Percentiles rank a stretch among this genome's conserved stretches.
phyloP scores from a whole-genome alignment of 2,329 filamentous ascomycete genomes.

The Colletotrichum paranaense region DNA sequence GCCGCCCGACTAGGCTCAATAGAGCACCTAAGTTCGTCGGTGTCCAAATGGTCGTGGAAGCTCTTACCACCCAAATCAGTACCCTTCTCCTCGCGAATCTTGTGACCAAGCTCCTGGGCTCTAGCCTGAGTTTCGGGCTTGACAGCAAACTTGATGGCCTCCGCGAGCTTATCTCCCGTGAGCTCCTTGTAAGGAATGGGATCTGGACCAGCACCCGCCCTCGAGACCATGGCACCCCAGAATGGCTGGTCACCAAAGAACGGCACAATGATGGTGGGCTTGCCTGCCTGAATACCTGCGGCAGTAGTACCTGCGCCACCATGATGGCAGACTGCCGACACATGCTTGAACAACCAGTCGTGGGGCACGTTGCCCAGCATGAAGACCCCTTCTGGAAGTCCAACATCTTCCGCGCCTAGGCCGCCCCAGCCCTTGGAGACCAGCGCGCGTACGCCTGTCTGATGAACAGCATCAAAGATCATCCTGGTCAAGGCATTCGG shows the following conservation, averaged over 20 bases:
- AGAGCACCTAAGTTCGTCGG: conserved; percentile 76
- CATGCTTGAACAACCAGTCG: conserved; percentile 87
- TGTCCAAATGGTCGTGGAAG: conserved; percentile 77
- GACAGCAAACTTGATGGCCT: conserved; percentile 71
- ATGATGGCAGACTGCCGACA: conserved; percentile 87
- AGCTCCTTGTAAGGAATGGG: conserved; percentile 77
- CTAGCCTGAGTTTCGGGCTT: conserved; percentile 68
- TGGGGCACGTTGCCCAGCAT: conserved; percentile 89
- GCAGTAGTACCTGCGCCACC: conserved; percentile 90
- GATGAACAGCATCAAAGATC: conserved; percentile 77
- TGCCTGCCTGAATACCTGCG: conserved; percentile 83
- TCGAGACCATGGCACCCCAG: conserved; percentile 82
- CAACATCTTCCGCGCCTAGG: conserved; percentile 76
- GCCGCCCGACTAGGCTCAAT: conserved; percentile 76
- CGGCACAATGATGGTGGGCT: conserved; percentile 84
- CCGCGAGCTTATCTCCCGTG: conserved; percentile 73
- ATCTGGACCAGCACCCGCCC: conserved; percentile 76
- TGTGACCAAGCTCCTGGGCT: conserved; percentile 68
- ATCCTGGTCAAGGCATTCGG: conserved; percentile 76
- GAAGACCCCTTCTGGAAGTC: conserved; percentile 80
- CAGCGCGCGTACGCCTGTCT: conserved; percentile 78
- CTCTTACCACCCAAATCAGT: conserved; percentile 71
- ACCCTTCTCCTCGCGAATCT: conserved; percentile 75
- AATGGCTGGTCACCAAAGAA: conserved; percentile 91
- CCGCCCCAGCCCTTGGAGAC: conserved; percentile 93